Percentiles rank a stretch among this genome's conserved stretches.
Conservation (phyloP, 2,329 filamentous ascomycete species). For the Fusarium torreyae region DNA sequence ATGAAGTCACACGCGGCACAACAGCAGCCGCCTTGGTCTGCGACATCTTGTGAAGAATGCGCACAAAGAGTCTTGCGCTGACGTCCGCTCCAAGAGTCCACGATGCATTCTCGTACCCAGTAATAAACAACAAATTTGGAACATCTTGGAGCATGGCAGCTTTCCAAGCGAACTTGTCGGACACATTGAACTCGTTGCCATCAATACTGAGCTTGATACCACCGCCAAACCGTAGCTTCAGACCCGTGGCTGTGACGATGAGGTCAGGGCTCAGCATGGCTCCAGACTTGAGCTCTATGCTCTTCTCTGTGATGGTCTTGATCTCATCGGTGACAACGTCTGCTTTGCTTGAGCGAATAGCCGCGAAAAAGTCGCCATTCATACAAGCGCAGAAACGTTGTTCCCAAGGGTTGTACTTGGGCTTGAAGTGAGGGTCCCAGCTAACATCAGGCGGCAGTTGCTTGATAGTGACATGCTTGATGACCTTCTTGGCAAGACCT, state of each 20-base stretch:
- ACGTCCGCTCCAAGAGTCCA: constrained; percentile 76
- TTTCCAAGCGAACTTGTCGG: constrained; percentile 70
- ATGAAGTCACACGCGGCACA: constrained; percentile 58
- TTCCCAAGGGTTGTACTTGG: constrained; percentile 73
- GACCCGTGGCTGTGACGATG: constrained; percentile 76
- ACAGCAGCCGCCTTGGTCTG: constrained; percentile 59
- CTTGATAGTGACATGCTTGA: constrained; percentile 59
- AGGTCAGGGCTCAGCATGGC: constrained; percentile 68
- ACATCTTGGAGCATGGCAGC: constrained; percentile 73
- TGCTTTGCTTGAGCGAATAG: constrained; percentile 57
- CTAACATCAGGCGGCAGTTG: constrained; percentile 65
- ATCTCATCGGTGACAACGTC: constrained; percentile 64
- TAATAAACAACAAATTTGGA: constrained; percentile 71
- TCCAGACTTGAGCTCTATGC: constrained; percentile 62
- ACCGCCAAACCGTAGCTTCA: constrained; percentile 70
- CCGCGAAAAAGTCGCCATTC: constrained; percentile 63
- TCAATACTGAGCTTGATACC: constrained; percentile 67
- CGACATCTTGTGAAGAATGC: constrained; percentile 67
- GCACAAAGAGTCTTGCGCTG: constrained; percentile 63
- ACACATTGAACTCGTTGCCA: constrained; percentile 59
- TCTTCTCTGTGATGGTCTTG: constrained; percentile 58
- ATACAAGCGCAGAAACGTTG: constrained; percentile 75
- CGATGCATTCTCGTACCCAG: constrained; percentile 72
- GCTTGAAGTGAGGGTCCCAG: constrained; percentile 69
- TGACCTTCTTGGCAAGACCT: constrained; percentile 57